A percentile compares a stretch with the other conserved stretches of the same genome.
Evolutionary conservation across 179 eudicot genomes (phyloP).

Genomic region (Silene vulgaris): DNA sequence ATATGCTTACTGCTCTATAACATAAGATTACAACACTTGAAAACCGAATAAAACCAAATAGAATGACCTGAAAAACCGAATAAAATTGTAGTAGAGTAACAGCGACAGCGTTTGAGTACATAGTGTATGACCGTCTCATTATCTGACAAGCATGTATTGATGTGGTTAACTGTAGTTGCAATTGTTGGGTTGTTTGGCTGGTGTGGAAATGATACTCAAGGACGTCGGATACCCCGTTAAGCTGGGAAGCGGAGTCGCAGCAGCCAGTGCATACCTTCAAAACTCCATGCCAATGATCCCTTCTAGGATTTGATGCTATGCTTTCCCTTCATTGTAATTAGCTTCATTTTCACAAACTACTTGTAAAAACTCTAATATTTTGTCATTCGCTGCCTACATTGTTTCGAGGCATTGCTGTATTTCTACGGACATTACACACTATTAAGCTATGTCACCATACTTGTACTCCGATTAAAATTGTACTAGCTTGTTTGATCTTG

Average conservation of each 20-base stretch:
- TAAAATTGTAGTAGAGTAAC: too few species aligned
- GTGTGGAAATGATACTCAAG: constrained; percentile 95
- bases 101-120: too few species aligned
- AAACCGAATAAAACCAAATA: too few species aligned
- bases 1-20: neutral
- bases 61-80: too few species aligned
- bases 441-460: too few species aligned
- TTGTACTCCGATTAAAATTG: too few species aligned
- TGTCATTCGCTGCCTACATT: constrained; percentile 19
- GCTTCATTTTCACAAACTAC: constrained; percentile 17
- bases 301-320: constrained; percentile 74
- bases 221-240: constrained; percentile 95
- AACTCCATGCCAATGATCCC: constrained; percentile 77
- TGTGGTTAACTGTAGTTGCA: constrained; percentile 49
- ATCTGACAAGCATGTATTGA: neutral
- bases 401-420: constrained; percentile 24
- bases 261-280: constrained; percentile 78
- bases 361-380: constrained; percentile 29
- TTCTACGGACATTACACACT: constrained; percentile 5
- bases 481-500: too few species aligned
- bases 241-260: constrained; percentile 94
- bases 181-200: constrained; percentile 92
- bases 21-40: neutral
- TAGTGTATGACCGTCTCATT: neutral
- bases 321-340: constrained; percentile 29